Evolutionary conservation across 164 flowering plant species (phyloP).

Genomic region (grape (Vitis vinifera)): DNA sequence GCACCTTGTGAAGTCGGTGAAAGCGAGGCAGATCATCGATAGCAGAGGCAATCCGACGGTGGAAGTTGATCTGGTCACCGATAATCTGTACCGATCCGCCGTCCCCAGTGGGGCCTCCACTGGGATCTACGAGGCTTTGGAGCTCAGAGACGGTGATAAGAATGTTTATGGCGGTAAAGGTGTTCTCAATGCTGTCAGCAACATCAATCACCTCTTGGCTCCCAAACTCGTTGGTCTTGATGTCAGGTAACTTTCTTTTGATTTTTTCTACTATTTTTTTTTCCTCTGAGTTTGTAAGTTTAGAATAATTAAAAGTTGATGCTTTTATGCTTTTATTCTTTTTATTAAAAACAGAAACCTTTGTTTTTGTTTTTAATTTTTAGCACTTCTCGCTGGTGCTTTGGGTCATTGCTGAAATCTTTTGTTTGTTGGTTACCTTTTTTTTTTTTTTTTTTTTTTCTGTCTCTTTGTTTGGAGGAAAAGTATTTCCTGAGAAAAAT

Average conservation of each 20-base stretch:
- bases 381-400: no score
- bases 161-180: conserved; percentile 89
- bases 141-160: conserved; percentile 89
- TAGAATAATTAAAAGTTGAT: not conserved
- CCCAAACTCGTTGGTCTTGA: conserved; percentile 82
- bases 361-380: no score
- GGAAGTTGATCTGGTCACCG: conserved; percentile 89
- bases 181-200: conserved; percentile 75
- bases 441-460: no score
- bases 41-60: conserved; percentile 98
- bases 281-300: not conserved
- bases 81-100: conserved; percentile 77
- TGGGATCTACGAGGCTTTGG: conserved; percentile 97
- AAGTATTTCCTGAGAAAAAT: no score
- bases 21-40: conserved; percentile 96
- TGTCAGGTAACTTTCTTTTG: conserved; percentile 54
- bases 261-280: not conserved
- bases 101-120: conserved; percentile 98
- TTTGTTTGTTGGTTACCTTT: no score
- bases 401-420: no score
- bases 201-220: conserved; percentile 70
- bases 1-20: conserved; percentile 54
- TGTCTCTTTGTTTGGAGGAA: no score
- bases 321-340: not conserved
- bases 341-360: no score